phyloP scores from a whole-genome alignment of 306 rosid genomes.

The Prosopis cineraria region DNA sequence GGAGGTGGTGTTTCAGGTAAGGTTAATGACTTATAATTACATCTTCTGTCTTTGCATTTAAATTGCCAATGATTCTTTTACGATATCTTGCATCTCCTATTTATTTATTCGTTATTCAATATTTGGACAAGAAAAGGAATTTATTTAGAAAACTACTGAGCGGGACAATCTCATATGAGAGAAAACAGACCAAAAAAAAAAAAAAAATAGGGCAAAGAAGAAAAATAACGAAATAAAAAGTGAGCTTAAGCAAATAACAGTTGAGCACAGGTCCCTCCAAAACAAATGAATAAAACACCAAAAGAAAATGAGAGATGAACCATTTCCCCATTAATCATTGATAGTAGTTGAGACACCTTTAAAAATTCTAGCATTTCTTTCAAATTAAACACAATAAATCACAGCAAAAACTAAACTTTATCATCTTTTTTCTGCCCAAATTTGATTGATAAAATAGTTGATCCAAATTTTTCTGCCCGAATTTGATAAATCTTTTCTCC shows the following conservation, averaged over 20 bases:
- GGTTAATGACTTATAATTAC: slow-evolving; percentile 20
- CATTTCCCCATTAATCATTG: not conserved
- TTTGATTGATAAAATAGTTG: not conserved
- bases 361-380: not conserved
- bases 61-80: slow-evolving; percentile 21
- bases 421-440: not conserved
- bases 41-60: not conserved
- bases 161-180: not conserved
- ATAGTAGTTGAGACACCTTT: not conserved
- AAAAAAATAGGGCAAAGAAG: not conserved
- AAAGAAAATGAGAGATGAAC: not conserved
- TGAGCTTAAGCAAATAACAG: not conserved
- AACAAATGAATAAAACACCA: not conserved
- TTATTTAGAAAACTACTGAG: not conserved
- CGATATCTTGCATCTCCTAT: not conserved
- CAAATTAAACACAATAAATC: not conserved
- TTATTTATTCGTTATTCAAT: not conserved
- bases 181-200: not conserved
- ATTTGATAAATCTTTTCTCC: too few relatives aligned
- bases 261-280: not conserved
- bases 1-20: slow-evolving; percentile 93
- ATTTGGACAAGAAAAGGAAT: not conserved
- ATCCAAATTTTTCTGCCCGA: too few relatives aligned
- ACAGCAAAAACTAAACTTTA: not conserved
- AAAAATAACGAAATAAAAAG: not conserved